Conservation (phyloP, 2,329 filamentous ascomycete species). For the Botrytis fragariae region DNA sequence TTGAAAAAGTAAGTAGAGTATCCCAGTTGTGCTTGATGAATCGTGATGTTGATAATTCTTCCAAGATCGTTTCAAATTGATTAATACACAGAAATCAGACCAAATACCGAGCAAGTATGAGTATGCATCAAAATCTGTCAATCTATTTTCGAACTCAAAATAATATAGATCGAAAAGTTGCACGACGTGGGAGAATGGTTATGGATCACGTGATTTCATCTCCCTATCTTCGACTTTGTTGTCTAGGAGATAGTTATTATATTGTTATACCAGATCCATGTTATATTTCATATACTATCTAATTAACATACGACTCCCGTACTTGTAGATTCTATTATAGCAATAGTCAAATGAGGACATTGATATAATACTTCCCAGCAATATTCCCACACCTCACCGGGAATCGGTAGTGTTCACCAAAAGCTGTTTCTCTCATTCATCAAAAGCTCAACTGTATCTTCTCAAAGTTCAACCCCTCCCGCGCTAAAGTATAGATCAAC, state of each 20-base stretch:
- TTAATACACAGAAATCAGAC: background rate
- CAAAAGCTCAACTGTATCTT: background rate
- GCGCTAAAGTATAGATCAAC: background rate
- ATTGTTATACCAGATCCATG: accelerated
- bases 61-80: background rate
- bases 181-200: background rate
- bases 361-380: background rate
- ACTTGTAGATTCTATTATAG: too few species aligned
- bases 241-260: background rate
- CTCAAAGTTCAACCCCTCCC: background rate
- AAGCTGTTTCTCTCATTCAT: background rate
- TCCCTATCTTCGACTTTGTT: background rate
- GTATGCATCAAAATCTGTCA: background rate
- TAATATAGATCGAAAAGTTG: background rate
- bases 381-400: background rate
- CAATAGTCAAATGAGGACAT: background rate
- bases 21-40: too few species aligned
- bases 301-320: accelerated
- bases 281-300: background rate
- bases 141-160: background rate
- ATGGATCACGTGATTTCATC: background rate
- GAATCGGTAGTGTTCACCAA: background rate
- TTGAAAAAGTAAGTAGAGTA: background rate
- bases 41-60: background rate
- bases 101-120: background rate